Percentiles rank a stretch among this genome's conserved stretches.
These are phyloP conservation scores for Sonneratia alba DNA, from an alignment of 345 rosid genomes.

Conservation along the genomic window DNA sequence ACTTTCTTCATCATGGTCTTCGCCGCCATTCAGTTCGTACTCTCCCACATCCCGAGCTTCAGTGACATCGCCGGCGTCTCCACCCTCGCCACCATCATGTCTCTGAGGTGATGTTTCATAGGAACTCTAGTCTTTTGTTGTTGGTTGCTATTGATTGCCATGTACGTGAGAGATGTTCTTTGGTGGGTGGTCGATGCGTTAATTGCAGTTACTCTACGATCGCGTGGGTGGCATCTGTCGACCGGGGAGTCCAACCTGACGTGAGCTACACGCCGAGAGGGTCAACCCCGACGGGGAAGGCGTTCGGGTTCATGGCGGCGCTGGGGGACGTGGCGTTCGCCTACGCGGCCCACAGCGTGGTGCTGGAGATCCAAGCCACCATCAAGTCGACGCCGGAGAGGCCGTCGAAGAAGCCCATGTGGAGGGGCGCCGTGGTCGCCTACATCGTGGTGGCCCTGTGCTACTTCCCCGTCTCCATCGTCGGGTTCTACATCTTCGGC, in stretches of 20 bases:
- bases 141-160: no score
- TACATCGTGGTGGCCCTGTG: conserved; percentile 51
- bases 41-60: conserved; percentile 59
- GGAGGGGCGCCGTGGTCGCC: conserved; percentile 50
- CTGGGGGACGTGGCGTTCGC: conserved; percentile 62
- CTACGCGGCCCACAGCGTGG: conserved; percentile 61
- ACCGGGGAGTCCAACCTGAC: conserved; percentile 30
- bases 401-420: conserved; percentile 66
- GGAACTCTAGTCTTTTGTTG: no score
- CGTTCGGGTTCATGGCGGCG: conserved; percentile 39
- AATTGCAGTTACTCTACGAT: conserved; percentile 44
- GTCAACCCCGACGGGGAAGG: conserved; percentile 22
- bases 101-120: conserved; percentile 28
- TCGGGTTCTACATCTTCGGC: conserved; percentile 48
- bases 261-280: conserved; percentile 29
- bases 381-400: conserved; percentile 55
- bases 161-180: no score
- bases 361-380: conserved; percentile 64
- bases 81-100: conserved; percentile 58
- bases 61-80: conserved; percentile 54
- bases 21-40: conserved; percentile 38
- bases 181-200: no score
- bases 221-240: conserved; percentile 44
- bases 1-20: conserved; percentile 62
- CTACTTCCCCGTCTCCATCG: conserved; percentile 53